Conservation (phyloP, 345 rosid species). For the Eucalyptus pauciflora region DNA sequence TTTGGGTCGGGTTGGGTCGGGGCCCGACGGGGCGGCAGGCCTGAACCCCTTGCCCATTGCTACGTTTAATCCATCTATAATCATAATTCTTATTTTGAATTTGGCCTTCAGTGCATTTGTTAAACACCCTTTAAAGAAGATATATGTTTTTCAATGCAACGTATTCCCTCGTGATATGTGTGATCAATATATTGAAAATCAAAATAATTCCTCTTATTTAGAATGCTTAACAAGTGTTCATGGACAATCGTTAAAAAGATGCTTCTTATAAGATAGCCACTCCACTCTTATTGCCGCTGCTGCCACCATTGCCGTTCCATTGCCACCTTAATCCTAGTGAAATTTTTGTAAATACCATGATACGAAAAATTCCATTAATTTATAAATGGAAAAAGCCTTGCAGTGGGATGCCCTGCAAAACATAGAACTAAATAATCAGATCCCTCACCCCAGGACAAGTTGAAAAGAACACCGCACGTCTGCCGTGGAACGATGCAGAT, state of each 20-base stretch:
- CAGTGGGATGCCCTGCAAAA: not conserved
- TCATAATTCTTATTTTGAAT: not conserved
- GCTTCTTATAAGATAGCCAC: not conserved
- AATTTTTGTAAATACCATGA: too few relatives aligned
- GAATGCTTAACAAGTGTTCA: too few relatives aligned
- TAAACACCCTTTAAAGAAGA: not conserved
- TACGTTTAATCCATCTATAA: too few relatives aligned
- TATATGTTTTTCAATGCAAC: too few relatives aligned
- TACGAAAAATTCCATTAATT: not conserved
- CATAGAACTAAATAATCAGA: not conserved
- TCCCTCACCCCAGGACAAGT: not conserved
- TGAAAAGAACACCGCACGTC: not conserved
- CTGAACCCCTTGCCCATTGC: too few relatives aligned
- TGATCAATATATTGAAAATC: not conserved
- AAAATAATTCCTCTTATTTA: not conserved
- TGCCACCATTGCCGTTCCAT: accelerated
- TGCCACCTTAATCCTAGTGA: not conserved
- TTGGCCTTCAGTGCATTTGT: not conserved
- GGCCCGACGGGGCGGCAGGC: too few relatives aligned
- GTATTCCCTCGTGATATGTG: not conserved
- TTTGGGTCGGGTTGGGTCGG: not conserved
- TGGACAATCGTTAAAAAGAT: not conserved
- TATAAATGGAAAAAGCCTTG: not conserved
- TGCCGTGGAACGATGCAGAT: not conserved
- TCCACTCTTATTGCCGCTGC: accelerated